Base-by-base conservation (phyloP, 164 flowering plant genomes). In the Chimonanthus salicifolius region DNA sequence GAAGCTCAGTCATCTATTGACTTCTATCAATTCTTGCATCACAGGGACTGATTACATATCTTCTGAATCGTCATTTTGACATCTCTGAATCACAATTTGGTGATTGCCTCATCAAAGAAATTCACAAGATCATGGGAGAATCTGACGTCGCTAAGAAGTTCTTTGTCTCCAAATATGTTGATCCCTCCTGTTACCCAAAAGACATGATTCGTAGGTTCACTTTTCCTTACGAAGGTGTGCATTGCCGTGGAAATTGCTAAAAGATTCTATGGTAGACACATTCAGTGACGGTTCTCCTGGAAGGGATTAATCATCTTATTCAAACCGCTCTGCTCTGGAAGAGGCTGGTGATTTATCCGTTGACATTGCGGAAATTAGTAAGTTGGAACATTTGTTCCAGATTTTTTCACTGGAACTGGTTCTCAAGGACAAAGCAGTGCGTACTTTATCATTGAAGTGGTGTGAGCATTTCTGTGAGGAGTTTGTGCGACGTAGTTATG, bases 201-300 rank as follows among this genome's bases (percentile, higher is more conserved):
- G 88, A 86, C 71, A 69, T 74, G 68, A 81, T 95, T 76, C 90
- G 90, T 20, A 82, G 80, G 64, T 79, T 88, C 71, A 87, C 86
- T 72, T 84, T 84, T 73, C 97, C 99, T 71, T 95, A 74, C 78
- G 99, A 71, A 92, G 97, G 78, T 95, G 97, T 85, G 88, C 89
- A 20, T 82, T 93, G 82, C 75, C 93, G 72, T 89, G 90, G 90
- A 89, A 88, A 75, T 76, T 93, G 62, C 81, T 93, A 48, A 84
- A 76, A 15, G 83, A 80, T 76, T 86, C 90, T 49, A 77, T 65
- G 2, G 54, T 84, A 54, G 75, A 71, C 11, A 94, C 94, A 48
- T 85, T 88, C 62, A 70, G 74, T 83, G 85, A 80, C 78, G 73
- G 77, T 70, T 80, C 80, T 62, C 74, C 49, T 71, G 76, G 72